phyloP scores from a whole-genome alignment of 2,329 filamentous ascomycete genomes.

The Zopfia rhizophila region DNA sequence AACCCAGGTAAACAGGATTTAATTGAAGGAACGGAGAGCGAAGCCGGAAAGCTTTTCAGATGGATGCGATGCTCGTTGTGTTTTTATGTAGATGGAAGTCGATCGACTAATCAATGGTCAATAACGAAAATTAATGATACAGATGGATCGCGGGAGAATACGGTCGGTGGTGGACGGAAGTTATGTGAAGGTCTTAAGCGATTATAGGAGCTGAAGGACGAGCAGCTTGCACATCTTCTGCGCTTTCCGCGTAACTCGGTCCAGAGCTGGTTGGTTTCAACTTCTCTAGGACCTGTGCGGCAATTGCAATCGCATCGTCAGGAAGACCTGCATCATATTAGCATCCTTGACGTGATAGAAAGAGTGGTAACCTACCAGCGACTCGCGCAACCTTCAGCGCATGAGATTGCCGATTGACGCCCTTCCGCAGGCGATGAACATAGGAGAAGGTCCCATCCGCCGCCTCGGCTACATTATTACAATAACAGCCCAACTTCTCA shows the following conservation, averaged over 20 bases:
- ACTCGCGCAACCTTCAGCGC: slow-evolving; percentile 93
- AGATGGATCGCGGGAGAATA: no score
- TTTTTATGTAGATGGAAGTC: no score
- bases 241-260: not conserved
- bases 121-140: no score
- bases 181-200: no score
- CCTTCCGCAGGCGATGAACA: slow-evolving; percentile 81
- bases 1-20: no score
- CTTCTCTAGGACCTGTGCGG: slow-evolving; percentile 65
- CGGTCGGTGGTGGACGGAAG: no score
- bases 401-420: slow-evolving; percentile 87
- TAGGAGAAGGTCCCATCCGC: slow-evolving; percentile 75
- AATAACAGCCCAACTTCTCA: slow-evolving; percentile 76
- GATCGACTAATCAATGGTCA: no score
- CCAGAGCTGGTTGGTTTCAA: slow-evolving; percentile 24
- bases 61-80: no score
- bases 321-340: slow-evolving; percentile 67
- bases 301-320: slow-evolving; percentile 74
- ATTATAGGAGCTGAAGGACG: no score
- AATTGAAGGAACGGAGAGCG: no score
- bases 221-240: no score
- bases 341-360: slow-evolving; percentile 1
- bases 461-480: slow-evolving; percentile 87
- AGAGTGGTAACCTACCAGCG: slow-evolving; percentile 63
- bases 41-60: no score